These are phyloP conservation scores for Colletotrichum sansevieriae DNA, from an alignment of 2,329 filamentous ascomycete species.

Conservation along the genomic window DNA sequence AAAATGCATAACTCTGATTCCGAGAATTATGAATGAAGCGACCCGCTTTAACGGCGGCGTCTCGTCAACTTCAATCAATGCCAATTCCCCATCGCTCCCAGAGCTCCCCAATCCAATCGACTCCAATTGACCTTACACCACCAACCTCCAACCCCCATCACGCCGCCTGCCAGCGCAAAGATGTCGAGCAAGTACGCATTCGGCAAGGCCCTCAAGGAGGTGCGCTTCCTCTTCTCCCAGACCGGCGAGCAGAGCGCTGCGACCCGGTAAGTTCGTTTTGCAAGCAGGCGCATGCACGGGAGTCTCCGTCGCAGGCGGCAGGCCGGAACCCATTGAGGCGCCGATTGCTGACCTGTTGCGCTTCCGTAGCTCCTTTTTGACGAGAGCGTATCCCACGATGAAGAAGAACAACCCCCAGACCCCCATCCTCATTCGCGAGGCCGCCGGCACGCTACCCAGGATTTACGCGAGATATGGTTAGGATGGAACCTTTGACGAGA, in stretches of 20 bases:
- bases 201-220: slow-evolving; percentile 88
- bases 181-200: slow-evolving; percentile 96
- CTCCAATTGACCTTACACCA: slow-evolving; percentile 43
- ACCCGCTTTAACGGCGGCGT: slow-evolving; percentile 4
- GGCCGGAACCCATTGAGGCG: not conserved
- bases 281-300: too few relatives aligned
- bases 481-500: slow-evolving; percentile 46
- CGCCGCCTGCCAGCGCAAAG: slow-evolving; percentile 28
- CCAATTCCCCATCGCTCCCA: slow-evolving; percentile 25
- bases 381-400: slow-evolving; percentile 95
- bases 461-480: slow-evolving; percentile 94
- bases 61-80: slow-evolving; percentile 40
- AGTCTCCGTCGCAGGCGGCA: not conserved
- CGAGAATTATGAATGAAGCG: slow-evolving; percentile 23
- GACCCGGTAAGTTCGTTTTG: slow-evolving; percentile 76
- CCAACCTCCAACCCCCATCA: slow-evolving; percentile 8
- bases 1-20: not conserved
- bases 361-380: slow-evolving; percentile 81
- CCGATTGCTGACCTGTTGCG: slow-evolving; percentile 40
- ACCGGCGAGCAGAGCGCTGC: slow-evolving; percentile 90
- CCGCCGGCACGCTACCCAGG: slow-evolving; percentile 83
- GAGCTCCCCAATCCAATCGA: slow-evolving; percentile 35
- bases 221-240: slow-evolving; percentile 98
- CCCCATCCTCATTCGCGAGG: slow-evolving; percentile 96
- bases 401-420: slow-evolving; percentile 98